Percentiles rank a stretch among this genome's conserved stretches.
Conservation (phyloP, 805 yeast genomes). For the Brettanomyces bruxellensis region DNA sequence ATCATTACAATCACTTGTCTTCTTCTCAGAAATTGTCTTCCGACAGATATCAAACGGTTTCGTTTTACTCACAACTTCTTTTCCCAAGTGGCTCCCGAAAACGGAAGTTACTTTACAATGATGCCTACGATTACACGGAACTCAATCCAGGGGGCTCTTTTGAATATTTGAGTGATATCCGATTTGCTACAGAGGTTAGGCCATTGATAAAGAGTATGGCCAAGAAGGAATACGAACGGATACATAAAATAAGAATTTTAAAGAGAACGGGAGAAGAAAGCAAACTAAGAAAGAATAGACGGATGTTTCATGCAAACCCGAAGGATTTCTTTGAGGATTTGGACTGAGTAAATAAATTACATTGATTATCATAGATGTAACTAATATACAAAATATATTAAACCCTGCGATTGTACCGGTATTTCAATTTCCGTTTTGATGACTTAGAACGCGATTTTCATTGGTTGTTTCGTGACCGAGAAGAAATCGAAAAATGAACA, state of each 20-base stretch:
- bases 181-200: slow-evolving; percentile 13
- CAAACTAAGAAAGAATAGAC: not conserved
- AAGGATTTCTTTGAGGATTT: slow-evolving; percentile 3
- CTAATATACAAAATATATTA: too few species aligned
- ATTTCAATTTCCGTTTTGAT: not conserved
- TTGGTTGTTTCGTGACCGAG: not conserved
- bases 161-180: slow-evolving; percentile 7
- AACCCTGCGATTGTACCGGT: too few species aligned
- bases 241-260: not conserved
- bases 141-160: slow-evolving; percentile 16
- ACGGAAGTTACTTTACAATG: slow-evolving; percentile 8
- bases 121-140: slow-evolving; percentile 14
- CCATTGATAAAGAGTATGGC: slow-evolving; percentile 25
- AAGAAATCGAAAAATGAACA: too few species aligned
- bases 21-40: not conserved
- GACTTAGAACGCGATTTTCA: not conserved
- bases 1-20: not conserved
- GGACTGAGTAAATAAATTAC: not conserved
- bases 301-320: slow-evolving; percentile 7
- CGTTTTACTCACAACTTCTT: slow-evolving; percentile 21
- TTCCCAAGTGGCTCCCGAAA: slow-evolving; percentile 18
- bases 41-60: slow-evolving; percentile 5
- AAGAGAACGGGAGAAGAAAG: not conserved
- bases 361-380: too few species aligned
- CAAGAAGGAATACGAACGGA: slow-evolving; percentile 11